Percentiles rank a stretch among this genome's conserved stretches.
Conservation (phyloP, 73 alveolate genomes). For the Paramecium octaurelia region DNA sequence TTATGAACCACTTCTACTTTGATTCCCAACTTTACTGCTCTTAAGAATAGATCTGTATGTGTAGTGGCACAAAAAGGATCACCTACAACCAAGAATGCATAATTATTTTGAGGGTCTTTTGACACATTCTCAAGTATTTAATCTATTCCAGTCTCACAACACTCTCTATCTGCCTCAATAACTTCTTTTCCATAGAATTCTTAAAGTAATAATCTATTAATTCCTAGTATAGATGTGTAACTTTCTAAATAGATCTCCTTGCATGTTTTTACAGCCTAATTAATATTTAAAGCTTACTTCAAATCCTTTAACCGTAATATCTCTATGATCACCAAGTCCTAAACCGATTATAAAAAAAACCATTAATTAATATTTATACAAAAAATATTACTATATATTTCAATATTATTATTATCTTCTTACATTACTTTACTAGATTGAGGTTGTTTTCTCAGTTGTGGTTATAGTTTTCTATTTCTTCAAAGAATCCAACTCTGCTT, state of each 20-base stretch:
- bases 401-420: not conserved
- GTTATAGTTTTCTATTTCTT: not conserved
- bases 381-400: not conserved
- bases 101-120: constrained; percentile 65
- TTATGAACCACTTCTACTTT: constrained; percentile 96
- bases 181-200: constrained; percentile 89
- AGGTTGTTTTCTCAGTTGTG: not conserved
- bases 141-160: constrained; percentile 97
- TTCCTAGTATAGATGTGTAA: constrained; percentile 97
- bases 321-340: constrained; percentile 97
- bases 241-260: constrained; percentile 83
- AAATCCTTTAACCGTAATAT: constrained; percentile 96
- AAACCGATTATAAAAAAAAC: constrained; percentile 97
- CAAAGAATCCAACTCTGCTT: constrained; percentile 29
- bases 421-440: not conserved
- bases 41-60: constrained; percentile 95
- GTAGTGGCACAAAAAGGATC: constrained; percentile 99
- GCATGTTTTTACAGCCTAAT: constrained; percentile 54
- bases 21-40: constrained; percentile 94
- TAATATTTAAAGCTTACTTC: constrained; percentile 77
- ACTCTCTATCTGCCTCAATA: constrained; percentile 97
- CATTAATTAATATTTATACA: constrained; percentile 68
- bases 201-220: constrained; percentile 78
- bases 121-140: constrained; percentile 90
- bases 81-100: constrained; percentile 97